A percentile compares a stretch with the other conserved stretches of the same genome.
Evolutionary conservation across 495 filamentous ascomycete species (phyloP).

Genomic region (Opeltia flavorubescens): DNA sequence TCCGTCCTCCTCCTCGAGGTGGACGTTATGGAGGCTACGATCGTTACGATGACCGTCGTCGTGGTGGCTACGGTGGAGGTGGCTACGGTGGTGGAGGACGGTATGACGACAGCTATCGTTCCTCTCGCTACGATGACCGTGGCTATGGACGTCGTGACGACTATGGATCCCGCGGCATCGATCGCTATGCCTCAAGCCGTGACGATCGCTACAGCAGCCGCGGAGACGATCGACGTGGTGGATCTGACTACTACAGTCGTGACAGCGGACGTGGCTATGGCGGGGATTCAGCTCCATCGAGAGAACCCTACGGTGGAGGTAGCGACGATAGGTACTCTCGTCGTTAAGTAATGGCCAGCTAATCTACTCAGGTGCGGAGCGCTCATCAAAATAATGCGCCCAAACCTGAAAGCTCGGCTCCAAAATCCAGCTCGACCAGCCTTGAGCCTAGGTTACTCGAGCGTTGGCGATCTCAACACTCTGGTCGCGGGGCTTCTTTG

Average conservation of each 20-base stretch:
- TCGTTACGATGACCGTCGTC: constrained; percentile 42
- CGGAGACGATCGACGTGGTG: constrained; percentile 32
- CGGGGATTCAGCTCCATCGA: constrained; percentile 22
- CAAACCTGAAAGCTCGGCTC: constrained; percentile 12
- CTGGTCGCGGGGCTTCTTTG: too few relatives aligned
- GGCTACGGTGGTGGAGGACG: constrained; percentile 25
- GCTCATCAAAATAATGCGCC: constrained; percentile 19
- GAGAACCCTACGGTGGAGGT: constrained; percentile 19
- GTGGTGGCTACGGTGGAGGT: constrained; percentile 36
- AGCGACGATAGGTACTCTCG: constrained; percentile 21
- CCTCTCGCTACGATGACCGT: constrained; percentile 33
- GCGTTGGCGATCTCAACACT: neutral
- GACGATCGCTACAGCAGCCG: constrained; percentile 47
- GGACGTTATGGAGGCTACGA: constrained; percentile 46
- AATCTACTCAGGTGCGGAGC: constrained; percentile 20
- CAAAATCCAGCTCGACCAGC: neutral
- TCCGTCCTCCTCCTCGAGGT: constrained; percentile 38
- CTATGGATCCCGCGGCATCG: constrained; percentile 50
- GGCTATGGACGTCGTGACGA: constrained; percentile 44
- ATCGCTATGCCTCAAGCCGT: constrained; percentile 48
- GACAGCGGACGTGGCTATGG: constrained; percentile 31
- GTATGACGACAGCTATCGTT: constrained; percentile 24
- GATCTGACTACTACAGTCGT: constrained; percentile 29
- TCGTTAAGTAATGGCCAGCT: constrained; percentile 15
- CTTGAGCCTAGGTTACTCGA: neutral